Base-by-base conservation (phyloP, 139 green algal species). In the Pseudopediastrum boryanum region DNA sequence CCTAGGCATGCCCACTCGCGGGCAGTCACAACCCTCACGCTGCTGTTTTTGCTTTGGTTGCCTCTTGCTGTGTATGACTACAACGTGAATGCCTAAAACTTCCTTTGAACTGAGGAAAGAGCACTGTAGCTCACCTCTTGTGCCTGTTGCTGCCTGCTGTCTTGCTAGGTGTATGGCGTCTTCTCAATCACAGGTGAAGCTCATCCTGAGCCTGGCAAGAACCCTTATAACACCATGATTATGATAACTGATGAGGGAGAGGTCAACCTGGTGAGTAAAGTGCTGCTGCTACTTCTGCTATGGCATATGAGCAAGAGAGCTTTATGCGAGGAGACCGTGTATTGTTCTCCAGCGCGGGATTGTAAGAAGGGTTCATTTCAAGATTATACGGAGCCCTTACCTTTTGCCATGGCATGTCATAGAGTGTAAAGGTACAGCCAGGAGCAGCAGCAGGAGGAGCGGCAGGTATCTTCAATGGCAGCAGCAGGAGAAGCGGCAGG, bases 191-290 rank as follows among this genome's bases (percentile, higher is more conserved):
- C 85, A 12, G 85, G 85, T 1, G 84, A 88, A 52, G 63, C 64
- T 41, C 85, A 89, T 56, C 81, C 81, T 1, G 81, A 85, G 33
- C 43, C 65, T 52, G 41, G 42, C 51, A 83, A 81, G 64, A 89
- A 89, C 81, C 78, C 81, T 2, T 88, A 83, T 76, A 88, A 88
- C 79, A 87, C 82, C 2, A 72, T 89, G 23, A 89, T 89, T 78
- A 89, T 89, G 85, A 78, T 89, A 38, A 85, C 77, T 23, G 85
- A 89, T 51, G 38, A 79, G 64, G 85, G 85, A 7, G 81, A 89
- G 29, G 72, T 87, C 54, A 80, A 80, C 62, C 67, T 79, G n/a
- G 54, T 36, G 13, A 27, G 3, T 25, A 27, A 8, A 27, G n/a
- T 64, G 54, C 54, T 64, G 8, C 54, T 8, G 54, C 54, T 38